A percentile compares a stretch with the other conserved stretches of the same genome.
Conservation (phyloP, 257 asterid species). For the Penstemon newberryi region DNA sequence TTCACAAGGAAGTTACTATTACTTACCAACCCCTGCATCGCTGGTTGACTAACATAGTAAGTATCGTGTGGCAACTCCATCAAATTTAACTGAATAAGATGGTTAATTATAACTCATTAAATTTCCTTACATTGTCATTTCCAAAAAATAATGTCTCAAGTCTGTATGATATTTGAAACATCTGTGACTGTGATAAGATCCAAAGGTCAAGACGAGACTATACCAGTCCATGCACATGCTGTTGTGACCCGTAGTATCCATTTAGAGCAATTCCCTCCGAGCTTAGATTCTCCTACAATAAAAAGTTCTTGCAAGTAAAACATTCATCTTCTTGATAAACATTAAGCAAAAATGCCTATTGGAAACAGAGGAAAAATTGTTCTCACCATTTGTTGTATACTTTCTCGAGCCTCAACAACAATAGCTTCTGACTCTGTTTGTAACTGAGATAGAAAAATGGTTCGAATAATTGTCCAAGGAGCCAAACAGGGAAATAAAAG, state of each 20-base stretch:
- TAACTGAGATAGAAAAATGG: slow-evolving; percentile 43
- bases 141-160: slow-evolving; percentile 9
- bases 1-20: neutral
- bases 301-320: slow-evolving; percentile 20
- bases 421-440: slow-evolving; percentile 67
- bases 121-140: slow-evolving; percentile 13
- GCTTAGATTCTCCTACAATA: slow-evolving; percentile 64
- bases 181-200: slow-evolving; percentile 1
- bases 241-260: slow-evolving; percentile 87
- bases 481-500: slow-evolving; percentile 13
- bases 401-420: slow-evolving; percentile 55
- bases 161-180: slow-evolving; percentile 10
- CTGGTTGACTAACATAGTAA: slow-evolving; percentile 71
- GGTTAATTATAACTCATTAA: slow-evolving; percentile 19
- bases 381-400: slow-evolving; percentile 70
- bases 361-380: neutral
- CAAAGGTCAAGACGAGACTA: slow-evolving; percentile 25
- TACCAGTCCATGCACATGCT: slow-evolving; percentile 89
- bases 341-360: slow-evolving; percentile 7
- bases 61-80: slow-evolving; percentile 96
- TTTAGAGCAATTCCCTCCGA: slow-evolving; percentile 62
- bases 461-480: slow-evolving; percentile 4
- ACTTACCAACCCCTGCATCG: slow-evolving; percentile 83
- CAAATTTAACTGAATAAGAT: slow-evolving; percentile 69
- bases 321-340: slow-evolving; percentile 1